These are phyloP conservation scores for Ganoderma sp. DNA, from an alignment of 1,284 basidiomycete species.

Conservation along the genomic window DNA sequence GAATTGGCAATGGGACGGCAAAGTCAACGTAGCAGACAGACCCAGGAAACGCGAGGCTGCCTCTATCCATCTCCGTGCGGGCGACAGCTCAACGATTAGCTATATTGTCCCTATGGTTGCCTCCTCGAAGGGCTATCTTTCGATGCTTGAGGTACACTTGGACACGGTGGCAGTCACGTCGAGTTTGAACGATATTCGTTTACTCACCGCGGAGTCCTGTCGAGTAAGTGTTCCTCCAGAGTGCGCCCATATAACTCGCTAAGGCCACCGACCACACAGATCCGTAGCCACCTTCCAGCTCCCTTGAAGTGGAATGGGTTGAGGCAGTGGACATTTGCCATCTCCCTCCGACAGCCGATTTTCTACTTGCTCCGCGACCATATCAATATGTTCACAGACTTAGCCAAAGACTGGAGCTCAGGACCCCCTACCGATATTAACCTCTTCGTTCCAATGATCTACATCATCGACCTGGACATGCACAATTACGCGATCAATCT, in stretches of 20 bases:
- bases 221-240: slow-evolving; percentile 52
- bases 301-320: slow-evolving; percentile 72
- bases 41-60: slow-evolving; percentile 67
- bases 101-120: slow-evolving; percentile 86
- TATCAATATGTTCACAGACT: slow-evolving; percentile 88
- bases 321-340: slow-evolving; percentile 78
- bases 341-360: slow-evolving; percentile 73
- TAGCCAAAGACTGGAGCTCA: slow-evolving; percentile 87
- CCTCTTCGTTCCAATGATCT: slow-evolving; percentile 84
- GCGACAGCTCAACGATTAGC: slow-evolving; percentile 81
- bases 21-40: slow-evolving; percentile 51
- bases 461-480: slow-evolving; percentile 72
- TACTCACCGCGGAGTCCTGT: slow-evolving; percentile 79
- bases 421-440: slow-evolving; percentile 80
- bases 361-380: slow-evolving; percentile 88
- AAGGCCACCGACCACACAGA: slow-evolving; percentile 44
- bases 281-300: slow-evolving; percentile 68
- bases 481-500: slow-evolving; percentile 79
- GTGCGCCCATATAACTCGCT: no score
- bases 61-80: slow-evolving; percentile 76
- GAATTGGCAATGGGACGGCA: slow-evolving; percentile 88
- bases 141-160: slow-evolving; percentile 82
- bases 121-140: slow-evolving; percentile 74
- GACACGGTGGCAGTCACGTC: slow-evolving; percentile 80
- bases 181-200: slow-evolving; percentile 84